A percentile compares a stretch with the other conserved stretches of the same genome.
These are phyloP conservation scores for Pneumocystis jirovecii DNA, from an alignment of 1,139 yeast genomes.

Conservation along the genomic window DNA sequence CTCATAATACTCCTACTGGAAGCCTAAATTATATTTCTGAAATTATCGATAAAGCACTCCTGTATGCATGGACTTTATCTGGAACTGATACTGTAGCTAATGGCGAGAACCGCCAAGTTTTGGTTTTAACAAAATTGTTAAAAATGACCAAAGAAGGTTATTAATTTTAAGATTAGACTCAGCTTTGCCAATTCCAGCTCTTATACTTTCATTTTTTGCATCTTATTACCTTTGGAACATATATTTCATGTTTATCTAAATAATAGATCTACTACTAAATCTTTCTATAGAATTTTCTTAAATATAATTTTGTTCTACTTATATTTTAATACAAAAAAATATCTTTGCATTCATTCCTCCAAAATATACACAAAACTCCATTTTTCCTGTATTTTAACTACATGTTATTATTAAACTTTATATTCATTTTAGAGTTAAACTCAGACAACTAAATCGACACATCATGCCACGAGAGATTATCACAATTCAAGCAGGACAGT, in stretches of 20 bases:
- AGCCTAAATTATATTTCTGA: neutral
- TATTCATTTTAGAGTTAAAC: neutral
- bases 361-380: neutral
- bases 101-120: neutral
- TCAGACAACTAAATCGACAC: neutral
- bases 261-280: neutral
- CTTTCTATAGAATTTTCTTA: neutral
- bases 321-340: neutral
- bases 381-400: too few relatives aligned
- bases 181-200: neutral
- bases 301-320: neutral
- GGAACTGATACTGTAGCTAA: neutral
- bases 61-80: neutral
- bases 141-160: neutral
- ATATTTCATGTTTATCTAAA: neutral
- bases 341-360: neutral
- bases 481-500: slow-evolving; percentile 63
- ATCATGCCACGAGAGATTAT: slow-evolving; percentile 39
- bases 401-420: neutral
- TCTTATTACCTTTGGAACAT: neutral
- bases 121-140: neutral
- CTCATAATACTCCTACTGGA: neutral
- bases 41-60: neutral
- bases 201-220: neutral
- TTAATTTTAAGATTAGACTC: neutral